Percentiles rank a stretch among this genome's conserved stretches.
Evolutionary conservation across 2,329 filamentous ascomycete genomes (phyloP).

Genomic region (Stromatinia cepivora): DNA sequence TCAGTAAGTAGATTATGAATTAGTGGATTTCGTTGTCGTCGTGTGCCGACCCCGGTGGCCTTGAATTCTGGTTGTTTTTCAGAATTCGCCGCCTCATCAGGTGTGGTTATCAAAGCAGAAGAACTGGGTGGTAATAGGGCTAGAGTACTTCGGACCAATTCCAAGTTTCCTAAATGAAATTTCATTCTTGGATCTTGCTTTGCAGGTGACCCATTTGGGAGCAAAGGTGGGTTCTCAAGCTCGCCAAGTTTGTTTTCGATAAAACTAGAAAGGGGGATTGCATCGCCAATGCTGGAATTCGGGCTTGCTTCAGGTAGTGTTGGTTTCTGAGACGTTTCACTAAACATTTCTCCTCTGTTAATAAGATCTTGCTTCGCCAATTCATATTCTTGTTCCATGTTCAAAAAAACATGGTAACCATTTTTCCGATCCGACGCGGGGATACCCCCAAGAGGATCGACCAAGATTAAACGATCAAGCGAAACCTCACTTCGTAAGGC

Average conservation of each 20-base stretch:
- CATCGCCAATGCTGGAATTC: conserved; percentile 37
- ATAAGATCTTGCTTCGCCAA: conserved; percentile 64
- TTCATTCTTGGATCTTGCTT: conserved; percentile 36
- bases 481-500: conserved; percentile 54
- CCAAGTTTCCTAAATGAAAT: conserved; percentile 68
- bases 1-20: conserved; percentile 97
- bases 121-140: conserved; percentile 78
- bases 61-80: conserved; percentile 40
- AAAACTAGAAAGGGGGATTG: conserved; percentile 49
- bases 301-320: conserved; percentile 3
- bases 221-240: conserved; percentile 1
- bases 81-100: conserved; percentile 69
- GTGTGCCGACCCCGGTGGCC: conserved; percentile 49
- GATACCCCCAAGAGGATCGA: conserved; percentile 84
- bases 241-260: conserved; percentile 38
- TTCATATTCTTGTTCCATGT: conserved; percentile 85
- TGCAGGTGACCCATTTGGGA: conserved; percentile 14
- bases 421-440: conserved; percentile 63
- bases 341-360: conserved; percentile 8
- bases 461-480: conserved; percentile 82
- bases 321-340: neutral
- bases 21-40: conserved; percentile 71
- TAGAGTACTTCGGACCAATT: conserved; percentile 68
- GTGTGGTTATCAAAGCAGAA: conserved; percentile 86
- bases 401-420: conserved; percentile 81